A percentile compares a stretch with the other conserved stretches of the same genome.
These are phyloP conservation scores for Penicillium canescens DNA, from an alignment of 495 filamentous ascomycete genomes.

Conservation along the genomic window DNA sequence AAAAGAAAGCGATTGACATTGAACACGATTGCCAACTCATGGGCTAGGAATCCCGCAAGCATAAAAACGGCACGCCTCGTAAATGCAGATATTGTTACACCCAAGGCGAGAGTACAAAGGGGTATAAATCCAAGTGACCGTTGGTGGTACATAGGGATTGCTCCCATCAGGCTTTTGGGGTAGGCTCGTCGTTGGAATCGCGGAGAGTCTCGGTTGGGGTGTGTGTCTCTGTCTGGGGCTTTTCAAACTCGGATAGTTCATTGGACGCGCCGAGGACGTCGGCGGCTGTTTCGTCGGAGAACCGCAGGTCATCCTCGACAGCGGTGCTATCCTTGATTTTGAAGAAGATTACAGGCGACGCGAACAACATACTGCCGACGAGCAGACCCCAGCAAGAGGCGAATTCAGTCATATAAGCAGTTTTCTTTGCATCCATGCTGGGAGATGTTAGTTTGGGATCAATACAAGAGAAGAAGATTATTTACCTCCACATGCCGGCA, in stretches of 20 bases:
- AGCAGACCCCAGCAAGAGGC: constrained; percentile 71
- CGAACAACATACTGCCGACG: constrained; percentile 67
- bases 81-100: constrained; percentile 17
- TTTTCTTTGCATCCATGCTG: constrained; percentile 61
- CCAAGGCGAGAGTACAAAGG: background rate
- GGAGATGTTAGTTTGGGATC: constrained; percentile 1
- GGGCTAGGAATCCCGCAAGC: background rate
- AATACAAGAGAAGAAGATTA: constrained; percentile 2
- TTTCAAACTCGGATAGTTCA: constrained; percentile 9
- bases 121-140: constrained; percentile 1
- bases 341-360: constrained; percentile 75
- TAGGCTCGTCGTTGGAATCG: background rate
- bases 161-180: background rate
- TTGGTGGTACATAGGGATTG: constrained; percentile 4
- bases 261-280: constrained; percentile 32
- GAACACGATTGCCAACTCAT: background rate
- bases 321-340: constrained; percentile 73
- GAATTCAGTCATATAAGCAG: constrained; percentile 65
- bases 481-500: constrained; percentile 78
- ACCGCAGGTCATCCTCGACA: constrained; percentile 77
- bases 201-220: constrained; percentile 2
- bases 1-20: background rate
- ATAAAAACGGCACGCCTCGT: constrained; percentile 17
- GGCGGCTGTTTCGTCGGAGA: constrained; percentile 71
- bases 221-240: constrained; percentile 9